Percentiles rank a stretch among this genome's conserved stretches.
Conservation (phyloP, 495 filamentous ascomycete species). For the Penicillium manginii region DNA sequence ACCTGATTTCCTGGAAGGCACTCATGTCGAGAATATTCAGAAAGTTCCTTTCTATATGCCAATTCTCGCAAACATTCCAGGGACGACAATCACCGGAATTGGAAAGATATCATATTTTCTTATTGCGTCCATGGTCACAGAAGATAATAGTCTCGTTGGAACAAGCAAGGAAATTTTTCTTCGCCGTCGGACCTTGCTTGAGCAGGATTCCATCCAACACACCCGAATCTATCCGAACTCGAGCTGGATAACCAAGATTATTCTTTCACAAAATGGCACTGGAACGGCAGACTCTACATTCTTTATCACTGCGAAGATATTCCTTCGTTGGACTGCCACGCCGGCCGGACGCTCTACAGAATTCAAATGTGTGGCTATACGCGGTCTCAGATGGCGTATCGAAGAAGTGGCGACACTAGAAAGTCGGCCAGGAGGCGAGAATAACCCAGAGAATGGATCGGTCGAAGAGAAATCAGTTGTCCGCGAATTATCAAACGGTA, state of each 20-base stretch:
- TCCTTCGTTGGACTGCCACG: constrained; percentile 1
- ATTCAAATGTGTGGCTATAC: constrained; percentile 14
- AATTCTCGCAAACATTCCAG: constrained; percentile 6
- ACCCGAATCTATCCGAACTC: constrained; percentile 14
- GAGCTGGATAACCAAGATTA: constrained; percentile 9
- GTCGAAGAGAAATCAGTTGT: constrained; percentile 1
- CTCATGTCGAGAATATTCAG: constrained; percentile 2
- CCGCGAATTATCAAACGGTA: constrained; percentile 15
- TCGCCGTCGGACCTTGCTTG: constrained; percentile 9
- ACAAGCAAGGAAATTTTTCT: constrained; percentile 13
- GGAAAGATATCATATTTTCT: constrained; percentile 17
- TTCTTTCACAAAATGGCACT: constrained; percentile 11
- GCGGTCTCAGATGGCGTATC: constrained; percentile 18
- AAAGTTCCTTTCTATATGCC: constrained; percentile 16
- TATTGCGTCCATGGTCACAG: constrained; percentile 5
- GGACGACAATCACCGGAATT: constrained; percentile 7
- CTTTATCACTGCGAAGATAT: constrained; percentile 6
- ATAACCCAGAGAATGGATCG: background rate
- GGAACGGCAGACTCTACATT: background rate
- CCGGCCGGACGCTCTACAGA: constrained; percentile 11
- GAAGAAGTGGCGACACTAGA: constrained; percentile 18
- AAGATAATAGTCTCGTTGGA: background rate
- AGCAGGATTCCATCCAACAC: constrained; percentile 9
- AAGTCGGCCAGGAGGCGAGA: background rate
- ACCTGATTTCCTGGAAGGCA: background rate